Conservation (phyloP, 2,329 filamentous ascomycete species). For the Xylariaceae sp. region DNA sequence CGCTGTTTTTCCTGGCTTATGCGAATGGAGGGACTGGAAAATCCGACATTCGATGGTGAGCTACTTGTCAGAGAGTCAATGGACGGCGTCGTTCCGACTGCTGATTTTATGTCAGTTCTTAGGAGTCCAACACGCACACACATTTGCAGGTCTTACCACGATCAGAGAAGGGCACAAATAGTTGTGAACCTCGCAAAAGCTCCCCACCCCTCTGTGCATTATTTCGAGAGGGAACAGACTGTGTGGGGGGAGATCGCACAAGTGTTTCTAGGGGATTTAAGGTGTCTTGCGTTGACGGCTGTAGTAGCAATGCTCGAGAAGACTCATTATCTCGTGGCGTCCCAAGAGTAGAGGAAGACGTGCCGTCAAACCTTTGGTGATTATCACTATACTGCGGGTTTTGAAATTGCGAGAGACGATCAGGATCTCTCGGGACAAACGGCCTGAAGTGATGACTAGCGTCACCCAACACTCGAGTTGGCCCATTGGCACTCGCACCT, state of each 20-base stretch:
- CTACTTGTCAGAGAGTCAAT: slow-evolving; percentile 21
- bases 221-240: slow-evolving; percentile 12
- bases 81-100: slow-evolving; percentile 19
- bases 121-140: not conserved
- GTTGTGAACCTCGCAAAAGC: slow-evolving; percentile 19
- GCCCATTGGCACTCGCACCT: slow-evolving; percentile 10
- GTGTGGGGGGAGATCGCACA: slow-evolving; percentile 18
- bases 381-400: slow-evolving; percentile 7
- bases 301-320: not conserved
- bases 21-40: slow-evolving; percentile 30
- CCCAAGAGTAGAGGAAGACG: not conserved
- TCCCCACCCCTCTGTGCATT: slow-evolving; percentile 18
- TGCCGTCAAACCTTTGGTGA: not conserved
- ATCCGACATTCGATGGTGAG: slow-evolving; percentile 23
- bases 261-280: not conserved
- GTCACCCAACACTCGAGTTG: slow-evolving; percentile 28
- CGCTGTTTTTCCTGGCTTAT: slow-evolving; percentile 21
- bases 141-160: slow-evolving; percentile 18
- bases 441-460: slow-evolving; percentile 32
- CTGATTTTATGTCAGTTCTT: slow-evolving; percentile 11
- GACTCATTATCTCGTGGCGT: not conserved
- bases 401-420: slow-evolving; percentile 20
- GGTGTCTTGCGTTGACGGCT: not conserved
- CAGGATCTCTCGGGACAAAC: slow-evolving; percentile 16
- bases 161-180: slow-evolving; percentile 22